Evolutionary conservation across 1,284 basidiomycete genomes (phyloP), one percentile per base, ranked within the genome.

Genomic region (Chondrostereum purpureum): DNA sequence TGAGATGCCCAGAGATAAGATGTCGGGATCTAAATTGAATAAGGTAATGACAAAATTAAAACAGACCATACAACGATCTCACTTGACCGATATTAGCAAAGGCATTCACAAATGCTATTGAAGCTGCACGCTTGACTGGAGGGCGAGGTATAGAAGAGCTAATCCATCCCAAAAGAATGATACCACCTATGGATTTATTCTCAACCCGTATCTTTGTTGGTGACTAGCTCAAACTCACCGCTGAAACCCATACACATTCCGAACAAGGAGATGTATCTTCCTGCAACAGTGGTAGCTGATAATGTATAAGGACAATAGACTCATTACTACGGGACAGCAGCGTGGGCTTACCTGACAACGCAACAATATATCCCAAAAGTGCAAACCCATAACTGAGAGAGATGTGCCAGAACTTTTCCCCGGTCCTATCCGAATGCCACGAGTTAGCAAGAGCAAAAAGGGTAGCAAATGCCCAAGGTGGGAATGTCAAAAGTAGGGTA

Each of bases 121-220:
- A 48, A 8, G 51, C 53, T 11, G 51, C 53, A 18, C 53, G 49
- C 42, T 54, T 54, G 17, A 53, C 43, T n/a, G 51, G 51, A 17
- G 53, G 53, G 13, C 53, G 44, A 14, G 53, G 53, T 22, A 54
- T 43, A 4, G 49, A 48, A 11, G 51, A 45, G 31, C 44, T 48
- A 39, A 53, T 50, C 53, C 53, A 54, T 5, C 46, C 48, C 4
- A 51, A 40, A 10, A 50, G 36, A 24, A 54, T 53, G 37, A 53
- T 53, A 58, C 72, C 74, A 1, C 67, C 72, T 16, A 70, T 64
- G 50, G 72, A 31, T 31, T 8, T 8, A n/a, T 31, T 31, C 8
- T 73, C 5, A 68, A 68, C 10, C 71, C 73, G 68, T 74, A 55
- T 60, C 73, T 72, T 21, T 66, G 68, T 39, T 12, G 12, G 20